Percentiles rank a stretch among this genome's conserved stretches.
Evolutionary conservation across 805 yeast species (phyloP).

Genomic region (Kluyveromyces wickerhamii): DNA sequence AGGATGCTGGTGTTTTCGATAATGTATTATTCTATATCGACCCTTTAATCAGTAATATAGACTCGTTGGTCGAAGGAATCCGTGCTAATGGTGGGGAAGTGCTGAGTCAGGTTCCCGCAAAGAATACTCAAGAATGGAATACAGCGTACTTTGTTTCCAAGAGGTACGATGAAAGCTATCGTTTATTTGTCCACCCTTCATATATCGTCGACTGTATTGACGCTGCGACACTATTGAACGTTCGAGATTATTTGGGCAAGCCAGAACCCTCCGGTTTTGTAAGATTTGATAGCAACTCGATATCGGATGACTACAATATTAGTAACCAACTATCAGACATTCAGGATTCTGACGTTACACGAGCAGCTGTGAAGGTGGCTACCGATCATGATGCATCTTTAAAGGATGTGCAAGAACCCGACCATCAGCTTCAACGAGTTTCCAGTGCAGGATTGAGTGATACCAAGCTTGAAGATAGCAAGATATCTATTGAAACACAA

Average conservation of each 20-base stretch:
- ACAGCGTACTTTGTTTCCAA: slow-evolving; percentile 21
- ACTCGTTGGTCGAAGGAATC: slow-evolving; percentile 13
- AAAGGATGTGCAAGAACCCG: slow-evolving; percentile 2
- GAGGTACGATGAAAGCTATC: slow-evolving; percentile 3
- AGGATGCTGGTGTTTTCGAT: slow-evolving; percentile 2
- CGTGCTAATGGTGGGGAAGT: slow-evolving; percentile 21
- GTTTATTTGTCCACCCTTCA: slow-evolving; percentile 4
- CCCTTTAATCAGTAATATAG: slow-evolving; percentile 1
- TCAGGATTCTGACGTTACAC: slow-evolving; percentile 2
- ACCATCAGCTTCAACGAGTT: slow-evolving; percentile 7
- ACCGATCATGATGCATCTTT: neutral
- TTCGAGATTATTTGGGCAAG: slow-evolving; percentile 3
- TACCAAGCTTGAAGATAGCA: neutral
- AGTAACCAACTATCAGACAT: slow-evolving; percentile 3
- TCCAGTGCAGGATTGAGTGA: slow-evolving; percentile 7
- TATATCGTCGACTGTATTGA: slow-evolving; percentile 4
- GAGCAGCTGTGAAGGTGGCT: slow-evolving; percentile 4
- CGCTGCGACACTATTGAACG: slow-evolving; percentile 4
- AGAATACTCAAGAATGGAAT: slow-evolving; percentile 6
- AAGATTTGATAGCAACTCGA: slow-evolving; percentile 3
- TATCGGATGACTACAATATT: slow-evolving; percentile 1
- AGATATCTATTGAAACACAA: neutral
- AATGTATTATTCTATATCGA: slow-evolving; percentile 2
- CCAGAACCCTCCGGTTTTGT: slow-evolving; percentile 4
- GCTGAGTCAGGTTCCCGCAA: slow-evolving; percentile 16